Percentiles rank a stretch among this genome's conserved stretches.
These are phyloP conservation scores for Jaltomata sinuosa DNA, from an alignment of 257 asterid species.

Conservation along the genomic window DNA sequence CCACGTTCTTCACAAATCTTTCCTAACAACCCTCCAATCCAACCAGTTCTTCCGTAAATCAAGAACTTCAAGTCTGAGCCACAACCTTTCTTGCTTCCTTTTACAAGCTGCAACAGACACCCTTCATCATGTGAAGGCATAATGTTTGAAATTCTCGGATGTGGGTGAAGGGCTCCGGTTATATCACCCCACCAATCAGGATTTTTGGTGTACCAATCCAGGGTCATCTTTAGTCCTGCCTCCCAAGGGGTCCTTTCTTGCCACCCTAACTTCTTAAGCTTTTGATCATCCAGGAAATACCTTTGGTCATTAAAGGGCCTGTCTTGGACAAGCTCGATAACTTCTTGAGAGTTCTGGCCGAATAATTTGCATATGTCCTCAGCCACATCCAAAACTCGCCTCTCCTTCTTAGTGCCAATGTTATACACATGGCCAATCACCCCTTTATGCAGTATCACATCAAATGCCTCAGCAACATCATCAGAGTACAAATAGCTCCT, in stretches of 20 bases:
- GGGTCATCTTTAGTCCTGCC: conserved; percentile 4
- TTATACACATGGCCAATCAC: conserved; percentile 5
- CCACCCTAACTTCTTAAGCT: conserved; percentile 9
- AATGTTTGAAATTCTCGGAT: not conserved
- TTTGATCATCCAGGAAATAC: conserved; percentile 8
- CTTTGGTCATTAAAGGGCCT: conserved; percentile 10
- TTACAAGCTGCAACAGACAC: not conserved
- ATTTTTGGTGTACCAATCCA: conserved; percentile 6
- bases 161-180: conserved; percentile 9
- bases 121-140: conserved; percentile 1
- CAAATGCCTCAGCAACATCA: conserved; percentile 13
- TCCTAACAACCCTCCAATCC: conserved; percentile 10
- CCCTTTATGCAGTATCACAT: conserved; percentile 2
- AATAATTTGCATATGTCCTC: conserved; percentile 6
- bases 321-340: not conserved
- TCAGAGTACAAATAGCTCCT: conserved; percentile 3
- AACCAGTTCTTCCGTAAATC: conserved; percentile 6
- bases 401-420: conserved; percentile 11
- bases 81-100: not conserved
- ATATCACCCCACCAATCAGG: conserved; percentile 12
- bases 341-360: not conserved
- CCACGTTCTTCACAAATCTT: conserved; percentile 5
- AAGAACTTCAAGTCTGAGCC: not conserved
- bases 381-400: conserved; percentile 5
- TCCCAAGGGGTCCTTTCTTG: conserved; percentile 1